Evolutionary conservation across 148 eudicot species (phyloP).

Genomic region (Diospyros lotus): DNA sequence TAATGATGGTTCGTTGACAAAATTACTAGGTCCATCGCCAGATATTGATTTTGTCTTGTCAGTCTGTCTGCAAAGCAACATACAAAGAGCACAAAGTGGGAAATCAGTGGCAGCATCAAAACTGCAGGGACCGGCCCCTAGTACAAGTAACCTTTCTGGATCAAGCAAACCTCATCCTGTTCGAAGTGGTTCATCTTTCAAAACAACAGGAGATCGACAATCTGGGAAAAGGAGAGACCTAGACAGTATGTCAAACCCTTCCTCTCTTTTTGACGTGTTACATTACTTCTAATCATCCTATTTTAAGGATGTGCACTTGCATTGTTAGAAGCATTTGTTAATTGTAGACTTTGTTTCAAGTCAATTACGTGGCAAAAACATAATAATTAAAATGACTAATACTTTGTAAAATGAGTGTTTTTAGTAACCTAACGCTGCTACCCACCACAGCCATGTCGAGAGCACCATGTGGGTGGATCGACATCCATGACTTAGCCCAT

Average conservation of each 20-base stretch:
- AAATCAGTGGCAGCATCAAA: slow-evolving; percentile 28
- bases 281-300: neutral
- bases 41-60: slow-evolving; percentile 90
- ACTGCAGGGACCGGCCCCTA: slow-evolving; percentile 47
- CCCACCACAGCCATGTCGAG: no score
- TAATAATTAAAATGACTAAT: neutral
- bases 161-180: slow-evolving; percentile 46
- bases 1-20: neutral
- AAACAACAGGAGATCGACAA: slow-evolving; percentile 52
- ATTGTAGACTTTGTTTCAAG: neutral
- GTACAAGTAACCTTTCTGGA: slow-evolving; percentile 68
- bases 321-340: neutral
- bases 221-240: slow-evolving; percentile 62
- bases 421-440: no score
- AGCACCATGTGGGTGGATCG: no score
- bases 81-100: slow-evolving; percentile 36
- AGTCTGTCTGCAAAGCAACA: slow-evolving; percentile 84
- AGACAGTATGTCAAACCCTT: slow-evolving; percentile 50
- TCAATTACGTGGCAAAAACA: neutral
- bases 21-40: slow-evolving; percentile 75
- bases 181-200: slow-evolving; percentile 50
- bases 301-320: neutral
- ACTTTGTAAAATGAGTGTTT: neutral
- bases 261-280: slow-evolving; percentile 1
- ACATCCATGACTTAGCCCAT: no score